Evolutionary conservation across 2,329 filamentous ascomycete species (phyloP), one percentile per base, ranked within the genome.

Genomic region (Calonectria pseudoturangicola): DNA sequence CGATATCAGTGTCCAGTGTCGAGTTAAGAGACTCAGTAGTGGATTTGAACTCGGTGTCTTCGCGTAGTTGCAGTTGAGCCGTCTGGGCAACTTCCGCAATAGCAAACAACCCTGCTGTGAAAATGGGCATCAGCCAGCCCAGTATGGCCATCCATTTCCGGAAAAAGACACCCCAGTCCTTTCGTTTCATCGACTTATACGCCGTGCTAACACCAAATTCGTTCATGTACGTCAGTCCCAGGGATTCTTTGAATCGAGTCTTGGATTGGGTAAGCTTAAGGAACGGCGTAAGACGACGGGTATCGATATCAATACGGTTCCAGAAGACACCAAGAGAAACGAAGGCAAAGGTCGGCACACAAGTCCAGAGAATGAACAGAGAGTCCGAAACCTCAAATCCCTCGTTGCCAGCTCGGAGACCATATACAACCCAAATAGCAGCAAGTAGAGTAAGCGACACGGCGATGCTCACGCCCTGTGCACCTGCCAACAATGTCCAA

Each of bases 91-190:
- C 54, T 16, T 77, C 75, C 10, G 71, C 70, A 27, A 80, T 73
- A 18, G 78, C 76, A 60, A 81, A 81, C 10, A 81, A 62, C 21
- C 80, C 80, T 1, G 80, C 78, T 4, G 79, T 77, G 56, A 81
- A 81, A 36, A 81, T 79, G 36, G 80, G 80, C 75, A 78, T 75
- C 56, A 79, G 25, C 78, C 78, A 80, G n/a, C 77, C 80, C n/a
- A 80, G 70, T 36, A 81, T 75, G 4, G 77, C 72, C 28, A 75
- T 76, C 25, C 63, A 72, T 50, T 78, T 81, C n/a, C 75, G 77
- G 27, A 78, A 68, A 45, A 81, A 76, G n/a, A 81, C 80, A 4
- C 74, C 71, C 80, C 80, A 81, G 45, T 80, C 77, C 28, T 76
- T 76, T 18, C 75, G 70, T 28, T 63, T 76, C 56, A 78, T 74